These are phyloP conservation scores for Malassezia dermatis DNA, from an alignment of 1,284 basidiomycete genomes.

Conservation along the genomic window DNA sequence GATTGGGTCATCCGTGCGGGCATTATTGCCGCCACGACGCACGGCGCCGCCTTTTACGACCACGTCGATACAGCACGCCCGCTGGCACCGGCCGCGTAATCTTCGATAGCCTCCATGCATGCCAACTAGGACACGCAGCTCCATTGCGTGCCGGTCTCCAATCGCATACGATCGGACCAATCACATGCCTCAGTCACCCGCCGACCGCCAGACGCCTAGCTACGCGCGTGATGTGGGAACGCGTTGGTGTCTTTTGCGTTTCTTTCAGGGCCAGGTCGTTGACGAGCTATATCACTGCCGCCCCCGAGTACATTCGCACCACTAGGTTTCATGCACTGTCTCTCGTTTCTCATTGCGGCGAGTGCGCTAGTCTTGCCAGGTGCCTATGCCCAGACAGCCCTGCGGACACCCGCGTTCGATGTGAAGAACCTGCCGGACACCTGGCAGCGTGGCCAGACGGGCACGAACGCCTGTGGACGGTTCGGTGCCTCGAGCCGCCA, in stretches of 20 bases:
- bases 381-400: background rate
- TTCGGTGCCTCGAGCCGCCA: slow-evolving; percentile 24
- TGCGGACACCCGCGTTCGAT: slow-evolving; percentile 25
- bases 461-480: slow-evolving; percentile 35
- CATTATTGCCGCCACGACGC: slow-evolving; percentile 38
- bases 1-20: slow-evolving; percentile 69
- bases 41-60: slow-evolving; percentile 38
- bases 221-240: background rate
- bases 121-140: background rate
- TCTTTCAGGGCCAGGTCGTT: no score
- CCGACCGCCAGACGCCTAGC: background rate
- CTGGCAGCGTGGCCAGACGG: slow-evolving; percentile 36
- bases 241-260: background rate
- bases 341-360: background rate
- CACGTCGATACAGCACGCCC: slow-evolving; percentile 19
- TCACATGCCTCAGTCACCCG: background rate
- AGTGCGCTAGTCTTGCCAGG: background rate
- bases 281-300: background rate
- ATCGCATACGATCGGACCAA: background rate
- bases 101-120: background rate
- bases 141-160: background rate
- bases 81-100: background rate
- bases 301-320: no score
- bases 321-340: background rate
- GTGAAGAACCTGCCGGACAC: slow-evolving; percentile 32